Evolutionary conservation across 108 stramenopile genomes (phyloP), one percentile per base, ranked within the genome.

Genomic region (Pseudonitzschia multiseries): DNA sequence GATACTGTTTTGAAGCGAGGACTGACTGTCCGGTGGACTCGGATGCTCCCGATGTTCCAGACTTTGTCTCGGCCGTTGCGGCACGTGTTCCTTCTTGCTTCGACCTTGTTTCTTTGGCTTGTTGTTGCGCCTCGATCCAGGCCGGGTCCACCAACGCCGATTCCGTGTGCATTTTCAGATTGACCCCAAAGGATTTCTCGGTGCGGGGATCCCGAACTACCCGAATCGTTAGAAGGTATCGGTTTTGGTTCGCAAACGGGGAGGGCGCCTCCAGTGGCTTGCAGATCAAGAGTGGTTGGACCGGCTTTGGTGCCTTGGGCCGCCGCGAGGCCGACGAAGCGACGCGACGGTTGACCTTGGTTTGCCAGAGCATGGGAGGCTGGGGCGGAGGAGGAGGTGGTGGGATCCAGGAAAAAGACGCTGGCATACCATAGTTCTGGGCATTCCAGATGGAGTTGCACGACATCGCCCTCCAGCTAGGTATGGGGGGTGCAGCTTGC

Each of bases 131-230:
- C 18, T 59, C 65, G 27, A 50, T 17, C 54, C 43, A 28, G 27
- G 76, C 59, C 21, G 62, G 73, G 64, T 83, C 77, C 41, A 89
- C 83, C 70, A 89, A 68, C 4, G 76, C 81, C 65, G 82, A 85
- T 46, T 69, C 75, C 18, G 79, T 73, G 24, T 81, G 70, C 27
- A 51, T 70, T 28, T 81, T 51, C 28, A 89, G 50, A 36, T 70
- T 77, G 32, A 89, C 86, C 28, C 89, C 89, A 79, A 87, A 89
- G 8, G 84, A 79, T 32, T 73, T 63, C 29, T 72, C 64, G 63
- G 60, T 56, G 20, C 50, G 24, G 26, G 53, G 63, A 43, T 85
- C 81, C 18, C 72, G 72, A 24, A 87, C 46, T 54, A 79, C 54
- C 24, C 82, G 64, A 18, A 83, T 73, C 13, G 46, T 24, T 10